phyloP scores from a whole-genome alignment of 2,329 filamentous ascomycete species.

The Tolypocladium cylindrosporum region DNA sequence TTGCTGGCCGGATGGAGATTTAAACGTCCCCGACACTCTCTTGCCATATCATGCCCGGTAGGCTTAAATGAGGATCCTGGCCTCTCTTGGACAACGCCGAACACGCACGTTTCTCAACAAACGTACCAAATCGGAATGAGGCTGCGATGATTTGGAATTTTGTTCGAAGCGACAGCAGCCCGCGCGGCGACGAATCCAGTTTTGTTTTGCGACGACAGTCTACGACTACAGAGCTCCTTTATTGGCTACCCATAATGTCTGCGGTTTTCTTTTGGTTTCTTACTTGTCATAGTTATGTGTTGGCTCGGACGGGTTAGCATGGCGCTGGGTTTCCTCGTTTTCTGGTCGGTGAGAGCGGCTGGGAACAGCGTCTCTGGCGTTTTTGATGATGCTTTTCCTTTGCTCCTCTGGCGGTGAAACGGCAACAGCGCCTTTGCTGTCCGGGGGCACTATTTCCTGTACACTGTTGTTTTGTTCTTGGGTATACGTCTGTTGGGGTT shows the following conservation, averaged over 20 bases:
- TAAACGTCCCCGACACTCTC: constrained; percentile 17
- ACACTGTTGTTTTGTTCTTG: background rate
- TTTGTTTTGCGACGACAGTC: background rate
- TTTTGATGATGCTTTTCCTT: constrained; percentile 1
- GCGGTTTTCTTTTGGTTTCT: background rate
- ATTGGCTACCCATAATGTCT: background rate
- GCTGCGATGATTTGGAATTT: background rate
- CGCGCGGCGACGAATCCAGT: background rate
- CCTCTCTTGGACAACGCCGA: background rate
- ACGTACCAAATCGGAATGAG: background rate
- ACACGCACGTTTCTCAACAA: background rate
- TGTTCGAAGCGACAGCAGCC: background rate
- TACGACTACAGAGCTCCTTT: background rate
- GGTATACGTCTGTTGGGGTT: background rate
- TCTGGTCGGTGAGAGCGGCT: constrained; percentile 29
- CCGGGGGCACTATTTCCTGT: background rate
- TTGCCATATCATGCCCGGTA: background rate
- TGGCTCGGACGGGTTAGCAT: constrained; percentile 10
- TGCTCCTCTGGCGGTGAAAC: background rate
- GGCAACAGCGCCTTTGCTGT: background rate
- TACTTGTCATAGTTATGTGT: constrained; percentile 5
- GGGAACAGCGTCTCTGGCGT: constrained; percentile 12
- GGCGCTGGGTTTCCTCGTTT: constrained; percentile 16
- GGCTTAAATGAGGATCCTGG: background rate
- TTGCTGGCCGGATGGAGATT: constrained; percentile 54